phyloP scores from a whole-genome alignment of 2,329 filamentous ascomycete genomes.

The Hypoxylon sp. region DNA sequence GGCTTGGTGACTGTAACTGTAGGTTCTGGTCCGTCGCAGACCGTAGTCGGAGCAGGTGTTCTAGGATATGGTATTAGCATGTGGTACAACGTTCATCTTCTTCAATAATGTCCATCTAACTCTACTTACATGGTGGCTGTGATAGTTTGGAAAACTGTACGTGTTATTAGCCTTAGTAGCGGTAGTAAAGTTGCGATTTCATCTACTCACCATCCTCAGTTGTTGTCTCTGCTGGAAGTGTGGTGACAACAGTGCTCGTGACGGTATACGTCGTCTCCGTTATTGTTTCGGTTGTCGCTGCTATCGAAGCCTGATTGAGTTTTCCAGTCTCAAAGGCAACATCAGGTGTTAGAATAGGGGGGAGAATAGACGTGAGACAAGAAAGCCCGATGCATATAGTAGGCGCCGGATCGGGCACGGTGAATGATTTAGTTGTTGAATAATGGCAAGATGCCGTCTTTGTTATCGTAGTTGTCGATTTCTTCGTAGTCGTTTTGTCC shows the following conservation, averaged over 20 bases:
- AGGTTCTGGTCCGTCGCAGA: conserved; percentile 44
- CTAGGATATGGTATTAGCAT: conserved; percentile 28
- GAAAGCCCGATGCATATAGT: conserved; percentile 27
- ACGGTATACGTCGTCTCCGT: conserved; percentile 48
- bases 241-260: conserved; percentile 44
- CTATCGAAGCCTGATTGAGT: too few species aligned
- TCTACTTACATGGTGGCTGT: conserved; percentile 46
- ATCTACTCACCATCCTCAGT: conserved; percentile 48
- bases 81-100: background rate
- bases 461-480: conserved; percentile 46
- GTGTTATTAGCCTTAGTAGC: conserved; percentile 15
- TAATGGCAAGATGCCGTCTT: conserved; percentile 49
- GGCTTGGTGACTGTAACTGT: conserved; percentile 47
- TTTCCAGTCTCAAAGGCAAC: conserved; percentile 26
- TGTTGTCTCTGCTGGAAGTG: conserved; percentile 45
- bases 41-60: conserved; percentile 48
- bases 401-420: conserved; percentile 30
- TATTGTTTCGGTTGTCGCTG: conserved; percentile 49
- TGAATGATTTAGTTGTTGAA: conserved; percentile 38
- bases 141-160: conserved; percentile 44
- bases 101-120: background rate
- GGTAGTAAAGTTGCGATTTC: background rate
- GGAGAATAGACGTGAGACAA: conserved; percentile 22
- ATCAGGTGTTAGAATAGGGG: conserved; percentile 18
- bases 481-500: conserved; percentile 46